Evolutionary conservation across 768 basidiomycete species (phyloP).

Genomic region (Kwoniella shandongensis): DNA sequence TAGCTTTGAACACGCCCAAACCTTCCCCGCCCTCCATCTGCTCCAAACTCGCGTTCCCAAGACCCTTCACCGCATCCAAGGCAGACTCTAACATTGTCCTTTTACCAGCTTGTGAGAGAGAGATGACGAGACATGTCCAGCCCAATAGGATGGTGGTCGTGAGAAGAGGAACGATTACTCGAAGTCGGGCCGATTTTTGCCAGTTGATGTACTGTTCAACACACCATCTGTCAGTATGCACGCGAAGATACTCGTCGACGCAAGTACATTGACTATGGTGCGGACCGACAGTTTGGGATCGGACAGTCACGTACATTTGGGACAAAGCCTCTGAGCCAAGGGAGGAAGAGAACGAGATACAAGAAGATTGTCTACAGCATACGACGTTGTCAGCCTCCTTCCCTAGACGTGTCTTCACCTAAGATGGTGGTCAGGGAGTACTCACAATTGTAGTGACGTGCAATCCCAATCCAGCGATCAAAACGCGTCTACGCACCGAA

Average conservation of each 20-base stretch:
- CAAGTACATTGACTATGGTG: not conserved
- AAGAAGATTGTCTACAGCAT: constrained; percentile 45
- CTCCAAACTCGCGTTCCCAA: constrained; percentile 19
- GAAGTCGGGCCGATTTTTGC: constrained; percentile 47
- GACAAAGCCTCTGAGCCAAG: constrained; percentile 48
- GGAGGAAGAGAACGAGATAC: constrained; percentile 51
- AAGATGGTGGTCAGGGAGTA: not conserved
- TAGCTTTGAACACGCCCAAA: constrained; percentile 36
- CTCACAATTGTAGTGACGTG: constrained; percentile 45
- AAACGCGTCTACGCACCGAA: constrained; percentile 31
- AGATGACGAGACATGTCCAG: constrained; percentile 41
- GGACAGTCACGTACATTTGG: constrained; percentile 44
- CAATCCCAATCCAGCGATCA: constrained; percentile 31
- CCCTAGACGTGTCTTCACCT: not conserved
- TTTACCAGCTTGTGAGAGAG: constrained; percentile 44
- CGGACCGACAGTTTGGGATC: not conserved
- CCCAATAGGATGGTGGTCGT: constrained; percentile 46
- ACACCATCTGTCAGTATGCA: not conserved
- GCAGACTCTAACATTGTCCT: constrained; percentile 15
- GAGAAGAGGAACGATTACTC: constrained; percentile 44
- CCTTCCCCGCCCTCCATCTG: constrained; percentile 18
- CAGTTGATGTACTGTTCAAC: constrained; percentile 45
- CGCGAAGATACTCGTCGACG: not conserved
- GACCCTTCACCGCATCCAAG: constrained; percentile 29
- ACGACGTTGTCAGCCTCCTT: not conserved